Conservation (phyloP, 75 land plant genomes). For the Selaginella tamariscina region DNA sequence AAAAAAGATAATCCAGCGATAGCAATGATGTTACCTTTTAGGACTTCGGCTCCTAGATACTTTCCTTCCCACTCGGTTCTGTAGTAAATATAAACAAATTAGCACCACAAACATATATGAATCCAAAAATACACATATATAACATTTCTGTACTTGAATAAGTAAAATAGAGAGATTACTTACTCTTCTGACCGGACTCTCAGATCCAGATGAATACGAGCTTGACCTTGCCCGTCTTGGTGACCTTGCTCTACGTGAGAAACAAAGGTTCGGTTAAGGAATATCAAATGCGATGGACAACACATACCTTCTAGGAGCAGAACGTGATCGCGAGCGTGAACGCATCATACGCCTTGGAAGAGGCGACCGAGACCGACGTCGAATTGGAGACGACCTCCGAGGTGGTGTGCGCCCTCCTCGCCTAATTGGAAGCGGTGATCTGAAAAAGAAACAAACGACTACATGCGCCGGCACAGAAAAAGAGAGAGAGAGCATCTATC, state of each 20-base stretch:
- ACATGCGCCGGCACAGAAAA: background rate
- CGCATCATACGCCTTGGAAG: conserved; percentile 60
- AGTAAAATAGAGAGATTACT: background rate
- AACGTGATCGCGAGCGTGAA: conserved; percentile 66
- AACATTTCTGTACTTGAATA: conserved; percentile 13
- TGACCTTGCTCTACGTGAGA: conserved; percentile 58
- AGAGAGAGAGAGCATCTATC: background rate
- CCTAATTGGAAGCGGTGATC: conserved; percentile 47
- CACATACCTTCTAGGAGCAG: conserved; percentile 70
- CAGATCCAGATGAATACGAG: conserved; percentile 77
- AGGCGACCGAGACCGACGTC: conserved; percentile 69
- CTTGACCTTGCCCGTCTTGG: conserved; percentile 72
- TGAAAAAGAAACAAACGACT: background rate
- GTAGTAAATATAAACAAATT: background rate
- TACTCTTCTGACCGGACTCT: conserved; percentile 37
- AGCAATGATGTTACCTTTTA: conserved; percentile 39
- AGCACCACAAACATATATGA: background rate
- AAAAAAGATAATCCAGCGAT: conserved; percentile 1
- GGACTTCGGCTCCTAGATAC: conserved; percentile 76
- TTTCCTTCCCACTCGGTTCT: conserved; percentile 12
- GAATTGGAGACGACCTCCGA: conserved; percentile 52
- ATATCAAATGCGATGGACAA: too few relatives aligned
- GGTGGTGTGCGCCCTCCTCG: conserved; percentile 78
- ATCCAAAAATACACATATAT: conserved; percentile 16
- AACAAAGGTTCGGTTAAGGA: too few relatives aligned